Base-by-base conservation (phyloP, 2,329 filamentous ascomycete species). In the Aspergillus sp. region DNA sequence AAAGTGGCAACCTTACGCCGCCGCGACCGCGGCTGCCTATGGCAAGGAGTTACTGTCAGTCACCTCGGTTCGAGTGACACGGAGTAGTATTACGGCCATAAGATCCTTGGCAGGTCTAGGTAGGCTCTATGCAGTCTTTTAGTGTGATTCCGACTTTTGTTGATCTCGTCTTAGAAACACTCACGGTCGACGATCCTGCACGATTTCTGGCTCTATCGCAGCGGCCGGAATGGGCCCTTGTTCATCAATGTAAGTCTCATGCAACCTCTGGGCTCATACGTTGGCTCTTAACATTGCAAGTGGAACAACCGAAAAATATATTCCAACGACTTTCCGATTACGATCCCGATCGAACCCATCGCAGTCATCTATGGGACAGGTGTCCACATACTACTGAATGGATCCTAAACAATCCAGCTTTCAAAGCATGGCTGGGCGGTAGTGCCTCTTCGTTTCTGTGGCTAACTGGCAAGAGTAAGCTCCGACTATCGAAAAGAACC, bases 1-100 rank as follows among this genome's bases (percentile, higher is more conserved):
- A 3, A 12, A 46, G 22, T 60, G 58, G 58, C 58, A 60, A 7
- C 5, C 22, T 9, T 60, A 60, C 49, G 58, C 58, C 1, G 54
- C 50, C 2, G 32, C 42, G 11, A 49, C 47, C 1, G 54, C 58
- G 9, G 49, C 58, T 10, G 58, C 49, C 16, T 60, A 60, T 51
- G 24, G 42, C 20, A 56, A 56, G 3, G 54, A 56, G 39, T 29
- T 59, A n/a, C 20, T 58, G 10, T 29, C 20, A 16, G 46, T 49
- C 46, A 49, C 20, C n/a, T 49, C 46, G 16, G 4, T 42, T 42
- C 5, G 16, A 42, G 16, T 42, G 14, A 42, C 36, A 7, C 14
- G 5, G 6, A n/a, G 6, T 42, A 14, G 2, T 9, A 7, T 42
- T 3, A 42, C 36, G 6, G 36, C 36, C 16, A 42, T 4, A n/a